Conservation (phyloP, 169 alveolate species). For the Plasmodium fragile region DNA sequence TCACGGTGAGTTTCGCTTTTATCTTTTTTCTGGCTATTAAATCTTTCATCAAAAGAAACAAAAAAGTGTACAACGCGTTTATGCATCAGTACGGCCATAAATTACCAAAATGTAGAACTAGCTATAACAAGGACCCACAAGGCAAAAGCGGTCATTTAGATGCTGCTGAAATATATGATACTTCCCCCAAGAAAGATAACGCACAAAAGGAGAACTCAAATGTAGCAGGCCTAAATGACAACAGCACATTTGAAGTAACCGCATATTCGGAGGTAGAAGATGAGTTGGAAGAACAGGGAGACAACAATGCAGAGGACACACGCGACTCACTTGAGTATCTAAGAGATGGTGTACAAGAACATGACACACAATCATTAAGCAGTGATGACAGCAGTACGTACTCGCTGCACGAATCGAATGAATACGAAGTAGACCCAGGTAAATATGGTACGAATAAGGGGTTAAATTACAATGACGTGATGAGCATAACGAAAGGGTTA, state of each 20-base stretch:
- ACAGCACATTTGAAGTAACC: not conserved
- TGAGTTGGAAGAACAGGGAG: not conserved
- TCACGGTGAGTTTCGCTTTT: conserved; percentile 56
- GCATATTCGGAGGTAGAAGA: conserved; percentile 2
- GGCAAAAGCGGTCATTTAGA: not conserved
- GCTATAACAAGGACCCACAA: not conserved
- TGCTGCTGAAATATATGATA: not conserved
- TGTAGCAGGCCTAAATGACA: not conserved
- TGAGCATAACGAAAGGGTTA: conserved; percentile 6
- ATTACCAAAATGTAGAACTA: not conserved
- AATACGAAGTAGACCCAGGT: conserved; percentile 24
- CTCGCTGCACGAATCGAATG: conserved; percentile 8
- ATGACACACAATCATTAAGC: not conserved
- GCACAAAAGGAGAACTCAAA: not conserved
- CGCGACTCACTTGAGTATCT: not conserved
- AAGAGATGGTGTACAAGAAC: not conserved
- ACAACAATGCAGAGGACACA: not conserved
- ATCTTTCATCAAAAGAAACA: conserved; percentile 55
- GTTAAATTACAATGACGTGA: conserved; percentile 36
- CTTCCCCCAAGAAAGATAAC: not conserved
- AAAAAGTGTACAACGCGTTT: conserved; percentile 22
- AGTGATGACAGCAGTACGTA: not conserved
- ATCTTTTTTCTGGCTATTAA: conserved; percentile 54
- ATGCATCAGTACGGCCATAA: conserved; percentile 17
- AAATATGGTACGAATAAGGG: not conserved